Evolutionary conservation across 2,329 filamentous ascomycete genomes (phyloP).

Genomic region (Tolypocladium amazonense): DNA sequence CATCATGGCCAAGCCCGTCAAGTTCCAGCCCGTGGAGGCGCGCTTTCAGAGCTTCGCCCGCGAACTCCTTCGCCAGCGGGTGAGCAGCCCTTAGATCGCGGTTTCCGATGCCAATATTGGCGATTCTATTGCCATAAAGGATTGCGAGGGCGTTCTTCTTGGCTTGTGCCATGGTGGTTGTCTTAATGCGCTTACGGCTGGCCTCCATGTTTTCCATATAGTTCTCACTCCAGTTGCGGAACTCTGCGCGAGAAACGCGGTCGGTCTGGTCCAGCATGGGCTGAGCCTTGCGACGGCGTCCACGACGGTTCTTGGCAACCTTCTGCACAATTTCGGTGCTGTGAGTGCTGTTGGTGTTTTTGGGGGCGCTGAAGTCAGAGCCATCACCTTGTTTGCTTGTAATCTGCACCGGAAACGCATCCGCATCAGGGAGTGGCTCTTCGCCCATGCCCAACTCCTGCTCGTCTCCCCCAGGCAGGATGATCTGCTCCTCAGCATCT

Average conservation of each 20-base stretch:
- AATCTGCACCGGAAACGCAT: constrained; percentile 19
- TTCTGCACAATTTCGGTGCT: constrained; percentile 10
- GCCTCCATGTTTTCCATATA: constrained; percentile 46
- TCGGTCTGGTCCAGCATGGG: constrained; percentile 21
- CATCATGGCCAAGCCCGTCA: constrained; percentile 8
- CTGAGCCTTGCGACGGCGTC: constrained; percentile 14
- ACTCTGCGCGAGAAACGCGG: constrained; percentile 22
- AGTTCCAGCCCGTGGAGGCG: constrained; percentile 14
- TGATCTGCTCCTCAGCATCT: neutral
- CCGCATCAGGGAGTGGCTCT: constrained; percentile 25
- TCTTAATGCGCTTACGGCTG: constrained; percentile 13
- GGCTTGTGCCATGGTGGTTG: constrained; percentile 23
- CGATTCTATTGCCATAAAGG: constrained; percentile 24
- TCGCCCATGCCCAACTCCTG: constrained; percentile 26
- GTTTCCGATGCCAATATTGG: constrained; percentile 14
- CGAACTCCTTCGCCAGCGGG: constrained; percentile 32
- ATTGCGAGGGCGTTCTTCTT: constrained; percentile 22
- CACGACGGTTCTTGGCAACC: constrained; percentile 10
- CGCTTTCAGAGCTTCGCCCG: constrained; percentile 31
- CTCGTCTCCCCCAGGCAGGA: neutral
- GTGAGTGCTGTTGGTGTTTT: constrained; percentile 8
- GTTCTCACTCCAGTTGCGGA: constrained; percentile 29
- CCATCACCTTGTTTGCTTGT: constrained; percentile 5
- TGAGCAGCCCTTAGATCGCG: constrained; percentile 21
- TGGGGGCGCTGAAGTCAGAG: constrained; percentile 9